Conservation (phyloP, 768 basidiomycete genomes). For the Cystobasidium onofrii region DNA sequence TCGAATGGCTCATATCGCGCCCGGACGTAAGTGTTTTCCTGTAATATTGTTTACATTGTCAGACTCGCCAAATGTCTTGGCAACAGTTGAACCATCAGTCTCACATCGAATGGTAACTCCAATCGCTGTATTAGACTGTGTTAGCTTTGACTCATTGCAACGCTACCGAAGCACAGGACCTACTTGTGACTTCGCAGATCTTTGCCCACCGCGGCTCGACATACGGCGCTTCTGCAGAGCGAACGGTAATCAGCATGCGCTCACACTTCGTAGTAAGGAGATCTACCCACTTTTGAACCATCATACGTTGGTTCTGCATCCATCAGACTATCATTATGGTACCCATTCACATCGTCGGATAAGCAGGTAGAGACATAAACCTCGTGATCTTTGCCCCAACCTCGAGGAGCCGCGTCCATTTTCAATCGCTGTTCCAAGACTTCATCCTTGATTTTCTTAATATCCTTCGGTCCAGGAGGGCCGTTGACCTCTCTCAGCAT, state of each 20-base stretch:
- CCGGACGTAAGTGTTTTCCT: slow-evolving; percentile 3
- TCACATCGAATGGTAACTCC: slow-evolving; percentile 22
- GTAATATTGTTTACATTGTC: neutral
- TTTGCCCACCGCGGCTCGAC: neutral
- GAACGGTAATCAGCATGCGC: neutral
- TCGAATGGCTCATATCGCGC: slow-evolving; percentile 14
- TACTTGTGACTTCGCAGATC: neutral
- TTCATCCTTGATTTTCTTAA: slow-evolving; percentile 2
- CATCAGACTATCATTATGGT: neutral
- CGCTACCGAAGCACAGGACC: too few relatives aligned
- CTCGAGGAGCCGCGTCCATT: neutral
- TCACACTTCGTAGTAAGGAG: neutral
- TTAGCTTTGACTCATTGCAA: too few relatives aligned
- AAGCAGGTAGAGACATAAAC: neutral
- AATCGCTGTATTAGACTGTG: neutral
- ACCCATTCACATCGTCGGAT: neutral
- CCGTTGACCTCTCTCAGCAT: neutral
- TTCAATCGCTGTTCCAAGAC: neutral
- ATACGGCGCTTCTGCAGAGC: neutral
- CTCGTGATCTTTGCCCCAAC: slow-evolving; percentile 7
- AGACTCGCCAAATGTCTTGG: neutral
- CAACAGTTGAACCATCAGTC: neutral
- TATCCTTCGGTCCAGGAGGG: slow-evolving; percentile 20
- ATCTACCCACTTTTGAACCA: neutral
- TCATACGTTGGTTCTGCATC: neutral